Evolutionary conservation across 257 asterid genomes (phyloP).

Genomic region (Orobanche coerulescens): DNA sequence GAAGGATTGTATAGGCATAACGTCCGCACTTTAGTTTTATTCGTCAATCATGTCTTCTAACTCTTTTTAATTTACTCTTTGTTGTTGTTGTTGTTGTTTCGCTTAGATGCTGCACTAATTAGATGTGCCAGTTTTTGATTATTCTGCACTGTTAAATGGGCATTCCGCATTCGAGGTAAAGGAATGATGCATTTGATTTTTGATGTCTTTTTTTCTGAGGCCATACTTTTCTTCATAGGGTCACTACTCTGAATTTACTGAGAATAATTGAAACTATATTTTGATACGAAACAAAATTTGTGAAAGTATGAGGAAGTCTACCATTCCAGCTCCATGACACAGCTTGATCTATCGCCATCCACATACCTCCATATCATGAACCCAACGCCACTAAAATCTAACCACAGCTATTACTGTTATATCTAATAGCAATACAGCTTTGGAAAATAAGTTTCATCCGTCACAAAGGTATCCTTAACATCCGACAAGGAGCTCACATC

Average conservation of each 20-base stretch:
- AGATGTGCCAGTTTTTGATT: not conserved
- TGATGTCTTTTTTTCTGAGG: not conserved
- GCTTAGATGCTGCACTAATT: not conserved
- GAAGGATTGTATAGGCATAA: not conserved
- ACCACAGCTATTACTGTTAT: not conserved
- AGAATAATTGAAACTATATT: not conserved
- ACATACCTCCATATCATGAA: slow-evolving; percentile 5
- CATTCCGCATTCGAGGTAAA: not conserved
- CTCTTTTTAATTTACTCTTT: not conserved
- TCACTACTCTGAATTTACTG: not conserved
- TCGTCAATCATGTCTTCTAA: not conserved
- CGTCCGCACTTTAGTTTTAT: not conserved
- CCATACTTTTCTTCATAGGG: not conserved
- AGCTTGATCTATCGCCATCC: slow-evolving; percentile 2
- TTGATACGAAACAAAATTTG: not conserved
- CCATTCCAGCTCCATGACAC: not conserved
- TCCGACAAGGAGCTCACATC: not conserved
- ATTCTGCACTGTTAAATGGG: not conserved
- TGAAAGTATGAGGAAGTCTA: not conserved
- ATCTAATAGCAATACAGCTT: not conserved
- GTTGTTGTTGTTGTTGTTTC: not conserved
- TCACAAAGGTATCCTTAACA: not conserved
- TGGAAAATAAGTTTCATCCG: not conserved
- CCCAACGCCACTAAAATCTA: not conserved
- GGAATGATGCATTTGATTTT: not conserved